Percentiles rank a stretch among this genome's conserved stretches.
These are phyloP conservation scores for Diutina pseudorugosa DNA, from an alignment of 1,139 yeast genomes.

Conservation along the genomic window DNA sequence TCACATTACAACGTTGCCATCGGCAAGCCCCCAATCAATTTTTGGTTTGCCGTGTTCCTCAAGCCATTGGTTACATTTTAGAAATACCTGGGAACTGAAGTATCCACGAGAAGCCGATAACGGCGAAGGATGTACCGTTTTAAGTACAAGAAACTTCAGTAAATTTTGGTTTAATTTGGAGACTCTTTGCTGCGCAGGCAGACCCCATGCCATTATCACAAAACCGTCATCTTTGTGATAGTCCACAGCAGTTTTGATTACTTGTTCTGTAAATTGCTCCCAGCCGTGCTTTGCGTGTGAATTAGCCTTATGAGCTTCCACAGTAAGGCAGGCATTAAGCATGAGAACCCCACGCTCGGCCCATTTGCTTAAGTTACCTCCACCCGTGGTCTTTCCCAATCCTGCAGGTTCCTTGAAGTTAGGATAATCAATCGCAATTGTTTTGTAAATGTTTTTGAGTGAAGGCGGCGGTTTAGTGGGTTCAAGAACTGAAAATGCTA, in stretches of 20 bases:
- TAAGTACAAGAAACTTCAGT: constrained; percentile 37
- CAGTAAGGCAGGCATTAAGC: constrained; percentile 83
- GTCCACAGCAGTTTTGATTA: constrained; percentile 36
- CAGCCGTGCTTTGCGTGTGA: constrained; percentile 89
- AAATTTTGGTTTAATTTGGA: constrained; percentile 25
- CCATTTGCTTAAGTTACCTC: constrained; percentile 76
- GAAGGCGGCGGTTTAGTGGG: constrained; percentile 90
- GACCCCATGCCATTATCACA: constrained; percentile 88
- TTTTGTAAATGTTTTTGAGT: constrained; percentile 74
- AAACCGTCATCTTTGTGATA: constrained; percentile 37
- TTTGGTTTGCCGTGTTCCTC: constrained; percentile 28
- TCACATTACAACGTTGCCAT: constrained; percentile 14
- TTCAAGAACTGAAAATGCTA: constrained; percentile 82
- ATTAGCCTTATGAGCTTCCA: constrained; percentile 85
- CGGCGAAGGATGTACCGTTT: constrained; percentile 91
- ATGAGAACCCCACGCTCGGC: constrained; percentile 79
- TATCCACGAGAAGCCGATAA: constrained; percentile 80
- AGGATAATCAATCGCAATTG: constrained; percentile 61
- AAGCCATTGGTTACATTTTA: constrained; percentile 66
- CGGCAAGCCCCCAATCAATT: constrained; percentile 53
- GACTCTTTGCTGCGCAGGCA: constrained; percentile 75
- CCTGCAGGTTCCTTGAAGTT: constrained; percentile 47
- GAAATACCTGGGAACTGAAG: constrained; percentile 62
- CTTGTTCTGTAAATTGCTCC: constrained; percentile 80
- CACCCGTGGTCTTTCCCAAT: constrained; percentile 13